Conservation (phyloP, 106 monocot genomes). For the Acorus gramineus region DNA sequence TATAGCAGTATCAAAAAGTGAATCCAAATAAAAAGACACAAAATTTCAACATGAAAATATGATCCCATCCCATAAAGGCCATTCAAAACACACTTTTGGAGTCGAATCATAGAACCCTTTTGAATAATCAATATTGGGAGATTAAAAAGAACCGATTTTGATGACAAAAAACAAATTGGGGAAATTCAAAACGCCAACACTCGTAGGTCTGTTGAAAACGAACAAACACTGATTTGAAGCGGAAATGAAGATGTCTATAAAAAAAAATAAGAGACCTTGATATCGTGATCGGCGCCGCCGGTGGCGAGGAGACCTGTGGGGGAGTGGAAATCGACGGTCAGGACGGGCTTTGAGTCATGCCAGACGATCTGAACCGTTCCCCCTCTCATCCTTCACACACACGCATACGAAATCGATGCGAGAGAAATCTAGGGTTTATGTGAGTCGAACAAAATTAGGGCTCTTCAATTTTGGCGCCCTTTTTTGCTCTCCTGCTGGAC, state of each 20-base stretch:
- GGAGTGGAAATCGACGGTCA: conserved; percentile 91
- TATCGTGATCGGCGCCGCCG: conserved; percentile 83
- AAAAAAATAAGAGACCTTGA: conserved; percentile 43
- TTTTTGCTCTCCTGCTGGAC: no score
- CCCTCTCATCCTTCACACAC: conserved; percentile 48
- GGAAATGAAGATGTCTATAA: background rate
- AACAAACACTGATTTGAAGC: background rate
- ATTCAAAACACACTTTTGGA: conserved; percentile 6
- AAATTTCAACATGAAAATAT: no score
- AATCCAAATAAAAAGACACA: no score
- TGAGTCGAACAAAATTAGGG: no score
- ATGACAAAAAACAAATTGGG: background rate
- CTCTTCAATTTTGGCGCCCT: no score
- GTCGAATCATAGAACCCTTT: no score
- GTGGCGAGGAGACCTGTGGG: conserved; percentile 67
- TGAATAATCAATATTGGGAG: no score
- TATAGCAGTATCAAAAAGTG: no score
- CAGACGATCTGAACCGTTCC: conserved; percentile 91
- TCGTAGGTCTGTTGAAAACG: background rate
- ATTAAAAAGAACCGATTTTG: background rate
- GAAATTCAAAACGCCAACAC: background rate
- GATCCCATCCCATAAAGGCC: background rate
- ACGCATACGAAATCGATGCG: no score
- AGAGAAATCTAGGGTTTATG: no score
- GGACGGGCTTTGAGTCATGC: conserved; percentile 84